phyloP scores from a whole-genome alignment of 169 alveolate species.

The Ichthyophthirius multifiliis region DNA sequence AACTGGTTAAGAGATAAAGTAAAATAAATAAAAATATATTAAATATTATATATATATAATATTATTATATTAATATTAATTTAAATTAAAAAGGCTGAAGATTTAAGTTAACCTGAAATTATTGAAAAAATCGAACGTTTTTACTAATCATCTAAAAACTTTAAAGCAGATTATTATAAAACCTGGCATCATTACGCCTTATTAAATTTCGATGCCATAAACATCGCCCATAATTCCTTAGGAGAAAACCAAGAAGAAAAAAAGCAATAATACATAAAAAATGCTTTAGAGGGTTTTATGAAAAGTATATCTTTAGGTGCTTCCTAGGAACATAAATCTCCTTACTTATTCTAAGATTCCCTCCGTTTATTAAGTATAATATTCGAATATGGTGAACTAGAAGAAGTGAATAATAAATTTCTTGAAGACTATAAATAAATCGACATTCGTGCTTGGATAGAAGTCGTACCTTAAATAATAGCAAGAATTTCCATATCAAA shows the following conservation, averaged over 20 bases:
- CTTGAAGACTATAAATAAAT: constrained; percentile 71
- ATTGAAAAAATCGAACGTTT: constrained; percentile 56
- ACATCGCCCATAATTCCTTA: constrained; percentile 32
- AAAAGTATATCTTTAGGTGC: constrained; percentile 67
- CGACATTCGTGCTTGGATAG: constrained; percentile 80
- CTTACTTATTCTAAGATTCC: constrained; percentile 49
- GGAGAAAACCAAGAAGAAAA: constrained; percentile 21
- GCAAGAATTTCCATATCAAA: constrained; percentile 81
- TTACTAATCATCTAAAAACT: constrained; percentile 68
- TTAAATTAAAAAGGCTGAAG: constrained; percentile 28
- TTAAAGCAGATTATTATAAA: constrained; percentile 66
- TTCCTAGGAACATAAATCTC: constrained; percentile 25
- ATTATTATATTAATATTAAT: constrained; percentile 17
- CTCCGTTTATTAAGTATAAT: constrained; percentile 80
- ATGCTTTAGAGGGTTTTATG: constrained; percentile 85
- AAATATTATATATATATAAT: constrained; percentile 14
- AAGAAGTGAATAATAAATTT: constrained; percentile 66
- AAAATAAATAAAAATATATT: constrained; percentile 36
- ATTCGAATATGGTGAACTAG: constrained; percentile 73
- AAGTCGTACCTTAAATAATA: constrained; percentile 85
- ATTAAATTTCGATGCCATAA: constrained; percentile 79
- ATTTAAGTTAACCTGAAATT: constrained; percentile 34
- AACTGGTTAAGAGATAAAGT: constrained; percentile 79
- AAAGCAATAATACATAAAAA: constrained; percentile 55
- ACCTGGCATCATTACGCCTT: constrained; percentile 90